Evolutionary conservation across 2,329 filamentous ascomycete genomes (phyloP).

Genomic region (Aspergillus caelatus): DNA sequence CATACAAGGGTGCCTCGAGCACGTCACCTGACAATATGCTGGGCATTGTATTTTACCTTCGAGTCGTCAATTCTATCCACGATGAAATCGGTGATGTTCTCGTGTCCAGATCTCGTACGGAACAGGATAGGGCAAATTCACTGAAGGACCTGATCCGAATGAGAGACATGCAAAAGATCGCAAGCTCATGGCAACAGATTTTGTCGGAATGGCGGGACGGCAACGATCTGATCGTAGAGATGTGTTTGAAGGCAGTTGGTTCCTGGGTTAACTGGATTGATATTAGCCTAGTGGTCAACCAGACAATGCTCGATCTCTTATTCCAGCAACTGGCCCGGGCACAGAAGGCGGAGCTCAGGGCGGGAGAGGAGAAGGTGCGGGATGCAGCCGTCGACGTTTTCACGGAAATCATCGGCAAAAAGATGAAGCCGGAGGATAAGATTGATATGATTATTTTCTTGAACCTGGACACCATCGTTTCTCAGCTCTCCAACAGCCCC

Average conservation of each 20-base stretch:
- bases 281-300: constrained; percentile 88
- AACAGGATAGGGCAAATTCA: constrained; percentile 82
- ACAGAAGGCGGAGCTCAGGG: constrained; percentile 59
- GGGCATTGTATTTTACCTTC: constrained; percentile 84
- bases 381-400: constrained; percentile 93
- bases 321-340: constrained; percentile 84
- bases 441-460: constrained; percentile 90
- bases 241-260: constrained; percentile 87
- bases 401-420: constrained; percentile 95
- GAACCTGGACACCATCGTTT: constrained; percentile 81
- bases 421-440: constrained; percentile 94
- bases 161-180: constrained; percentile 86
- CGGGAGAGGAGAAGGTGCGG: constrained; percentile 79
- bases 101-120: constrained; percentile 73
- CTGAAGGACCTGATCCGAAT: constrained; percentile 88
- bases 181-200: constrained; percentile 88
- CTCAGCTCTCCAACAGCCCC: constrained; percentile 81
- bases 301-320: constrained; percentile 80
- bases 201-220: constrained; percentile 74
- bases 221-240: constrained; percentile 75
- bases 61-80: constrained; percentile 85
- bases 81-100: constrained; percentile 97
- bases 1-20: constrained; percentile 61
- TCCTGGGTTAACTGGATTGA: constrained; percentile 99
- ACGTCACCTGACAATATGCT: constrained; percentile 67